phyloP scores from a whole-genome alignment of 176 grass and related monocot species.

The Bothriochloa decipiens region DNA sequence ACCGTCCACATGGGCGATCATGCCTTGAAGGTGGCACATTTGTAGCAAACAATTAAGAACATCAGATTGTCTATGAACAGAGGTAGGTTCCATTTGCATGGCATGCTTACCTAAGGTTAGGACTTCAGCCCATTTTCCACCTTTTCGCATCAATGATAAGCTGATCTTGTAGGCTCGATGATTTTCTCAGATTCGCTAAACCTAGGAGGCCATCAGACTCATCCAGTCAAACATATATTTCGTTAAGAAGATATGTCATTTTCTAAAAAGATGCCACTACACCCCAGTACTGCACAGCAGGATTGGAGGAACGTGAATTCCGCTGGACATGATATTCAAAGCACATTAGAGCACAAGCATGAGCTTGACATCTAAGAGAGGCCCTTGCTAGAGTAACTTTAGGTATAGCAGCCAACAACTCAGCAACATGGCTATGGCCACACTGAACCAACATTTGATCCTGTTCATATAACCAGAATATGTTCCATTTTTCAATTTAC shows the following conservation, averaged over 20 bases:
- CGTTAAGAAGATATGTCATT: slow-evolving; percentile 95
- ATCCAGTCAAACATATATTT: slow-evolving; percentile 96
- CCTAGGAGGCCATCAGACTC: slow-evolving; percentile 90
- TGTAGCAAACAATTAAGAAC: slow-evolving; percentile 94
- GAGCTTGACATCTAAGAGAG: slow-evolving; percentile 87
- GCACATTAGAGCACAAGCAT: slow-evolving; percentile 89
- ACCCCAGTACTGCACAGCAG: slow-evolving; percentile 79
- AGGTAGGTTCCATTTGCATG: slow-evolving; percentile 87
- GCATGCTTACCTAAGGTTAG: slow-evolving; percentile 90
- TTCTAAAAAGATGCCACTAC: slow-evolving; percentile 78
- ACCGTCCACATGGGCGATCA: slow-evolving; percentile 96
- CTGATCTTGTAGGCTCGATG: slow-evolving; percentile 93
- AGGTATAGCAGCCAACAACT: slow-evolving; percentile 80
- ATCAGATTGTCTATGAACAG: slow-evolving; percentile 94
- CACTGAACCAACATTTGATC: slow-evolving; percentile 80
- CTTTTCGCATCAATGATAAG: slow-evolving; percentile 96
- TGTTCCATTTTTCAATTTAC: slow-evolving; percentile 58
- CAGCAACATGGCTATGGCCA: slow-evolving; percentile 60
- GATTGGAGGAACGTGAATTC: slow-evolving; percentile 90
- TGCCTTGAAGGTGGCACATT: slow-evolving; percentile 95
- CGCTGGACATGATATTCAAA: slow-evolving; percentile 82
- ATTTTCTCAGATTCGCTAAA: slow-evolving; percentile 82
- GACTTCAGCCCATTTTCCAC: slow-evolving; percentile 96
- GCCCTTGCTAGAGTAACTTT: slow-evolving; percentile 95
- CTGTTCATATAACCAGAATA: slow-evolving; percentile 40